Conservation (phyloP, 345 rosid species). For the Pistacia vera region DNA sequence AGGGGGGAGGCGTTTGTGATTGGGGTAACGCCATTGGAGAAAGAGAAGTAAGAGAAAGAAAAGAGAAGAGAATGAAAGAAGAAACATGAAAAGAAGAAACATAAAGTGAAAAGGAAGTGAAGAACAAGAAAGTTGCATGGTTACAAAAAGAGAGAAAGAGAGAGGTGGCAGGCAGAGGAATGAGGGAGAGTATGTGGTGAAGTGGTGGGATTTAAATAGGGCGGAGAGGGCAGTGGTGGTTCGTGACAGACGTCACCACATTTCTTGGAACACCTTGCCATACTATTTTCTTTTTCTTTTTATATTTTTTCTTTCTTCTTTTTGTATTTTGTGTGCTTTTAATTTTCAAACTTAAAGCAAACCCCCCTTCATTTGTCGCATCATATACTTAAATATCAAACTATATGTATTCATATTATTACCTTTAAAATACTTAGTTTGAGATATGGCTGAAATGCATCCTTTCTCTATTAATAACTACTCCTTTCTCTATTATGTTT, state of each 20-base stretch:
- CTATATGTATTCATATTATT: no score
- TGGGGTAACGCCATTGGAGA: constrained; percentile 45
- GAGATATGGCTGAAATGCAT: no score
- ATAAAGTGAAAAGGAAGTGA: constrained; percentile 18
- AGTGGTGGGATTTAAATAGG: constrained; percentile 27
- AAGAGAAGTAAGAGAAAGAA: constrained; percentile 23
- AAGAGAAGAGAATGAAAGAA: constrained; percentile 12
- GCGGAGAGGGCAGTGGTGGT: neutral
- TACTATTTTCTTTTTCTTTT: neutral
- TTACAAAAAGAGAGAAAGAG: neutral
- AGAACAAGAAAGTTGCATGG: constrained; percentile 38
- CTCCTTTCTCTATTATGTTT: no score
- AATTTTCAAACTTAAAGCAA: no score
- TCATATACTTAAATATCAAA: no score
- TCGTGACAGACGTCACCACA: constrained; percentile 36
- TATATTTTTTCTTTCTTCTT: no score
- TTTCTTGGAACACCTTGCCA: constrained; percentile 28
- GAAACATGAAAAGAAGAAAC: constrained; percentile 13
- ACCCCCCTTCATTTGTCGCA: neutral
- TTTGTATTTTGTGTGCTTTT: no score
- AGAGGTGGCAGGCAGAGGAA: constrained; percentile 17
- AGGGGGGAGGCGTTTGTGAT: constrained; percentile 60
- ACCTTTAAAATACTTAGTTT: no score
- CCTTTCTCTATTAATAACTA: no score
- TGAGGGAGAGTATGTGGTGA: neutral